Evolutionary conservation across 306 rosid genomes (phyloP), one percentile per base, ranked within the genome.

Genomic region (Ochetophila trinervis): DNA sequence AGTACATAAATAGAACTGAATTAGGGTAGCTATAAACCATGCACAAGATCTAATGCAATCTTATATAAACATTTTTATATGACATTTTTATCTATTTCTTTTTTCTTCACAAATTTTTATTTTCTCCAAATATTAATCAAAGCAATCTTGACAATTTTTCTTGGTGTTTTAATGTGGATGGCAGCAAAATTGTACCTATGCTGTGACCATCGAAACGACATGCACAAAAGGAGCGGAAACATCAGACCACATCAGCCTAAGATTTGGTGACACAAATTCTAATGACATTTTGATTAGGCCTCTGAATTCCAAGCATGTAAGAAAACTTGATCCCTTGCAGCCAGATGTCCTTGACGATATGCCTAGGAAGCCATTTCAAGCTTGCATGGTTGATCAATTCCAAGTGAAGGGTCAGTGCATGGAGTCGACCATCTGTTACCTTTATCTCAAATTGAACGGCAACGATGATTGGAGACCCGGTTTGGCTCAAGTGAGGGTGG

Each of bases 211-310:
- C 12, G 83, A 85, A 72, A 91, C 92, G 34, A 82, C 95, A 22
- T 91, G 96, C 88, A 82, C 82, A 11, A 66, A 73, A 77, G 97
- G 96, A 11, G 97, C 91, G 0, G 91, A 84, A 50, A 91, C 97
- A 36, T 80, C 90, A 67, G 81, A 71, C 79, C 70, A 23, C 59
- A 83, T 88, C 12, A 85, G 87, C 68, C 73, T 91, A 23, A 86
- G 97, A 67, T 88, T 88, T 68, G 97, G 96, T 4, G 97, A 83
- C 79, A 73, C 82, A 22, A 85, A 78, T 63, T 79, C 88, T 8
- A 85, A 87, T 44, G 87, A 80, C 71, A 66, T 91, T 65, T 34
- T 88, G 62, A 87, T 91, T 4, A 72, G 60, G 47, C 86, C 69
- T 65, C 72, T 91, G 23, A 91, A 86, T 42, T 70, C 84, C 8